Base-by-base conservation (phyloP, 345 rosid species). In the Euphorbia peplus region DNA sequence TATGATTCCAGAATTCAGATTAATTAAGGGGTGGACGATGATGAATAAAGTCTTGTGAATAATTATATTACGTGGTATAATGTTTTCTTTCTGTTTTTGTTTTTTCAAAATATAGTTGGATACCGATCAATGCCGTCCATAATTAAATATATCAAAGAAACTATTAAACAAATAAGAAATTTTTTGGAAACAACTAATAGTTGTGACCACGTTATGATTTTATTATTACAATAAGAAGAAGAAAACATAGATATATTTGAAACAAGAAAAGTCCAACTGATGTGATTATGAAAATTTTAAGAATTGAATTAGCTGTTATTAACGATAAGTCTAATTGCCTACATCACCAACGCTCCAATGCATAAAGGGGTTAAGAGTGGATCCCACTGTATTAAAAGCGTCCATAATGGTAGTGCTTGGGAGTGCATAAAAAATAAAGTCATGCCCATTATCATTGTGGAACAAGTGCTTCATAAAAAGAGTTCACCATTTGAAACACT, bases 341-440 rank as follows among this genome's bases (percentile, higher is more conserved):
- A 10, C 53, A 55, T 55, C 70, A 67, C 70, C 70, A 24, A 67
- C 53, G 53, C 53, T 55, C 70, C 66, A 29, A 16, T 28, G 35
- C 19, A 6, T 58, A 25, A 10, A 22, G 11, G 4, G 51, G 4
- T 47, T 28, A 39, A 5, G 4, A 11, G 70, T 41, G 70, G 70
- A 54, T 41, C 70, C 70, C 62, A 55, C 70, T 8, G 16, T 25
- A 4, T 32, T 3, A 3, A 12, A 61, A 24, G n/a, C n/a, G n/a
- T n/a, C n/a, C n/a, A n/a, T n/a, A n/a, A n/a, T n/a, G n/a, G n/a
- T n/a, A n/a, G n/a, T n/a, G n/a, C n/a, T n/a, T n/a, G n/a, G n/a
- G n/a, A n/a, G n/a, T n/a, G n/a, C n/a, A n/a, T n/a, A n/a, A n/a
- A n/a, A n/a, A n/a, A n/a, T n/a, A n/a, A n/a, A n/a, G n/a, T n/a